Evolutionary conservation across 129 eudicot species (phyloP).

Genomic region (Saussurea involucrata): DNA sequence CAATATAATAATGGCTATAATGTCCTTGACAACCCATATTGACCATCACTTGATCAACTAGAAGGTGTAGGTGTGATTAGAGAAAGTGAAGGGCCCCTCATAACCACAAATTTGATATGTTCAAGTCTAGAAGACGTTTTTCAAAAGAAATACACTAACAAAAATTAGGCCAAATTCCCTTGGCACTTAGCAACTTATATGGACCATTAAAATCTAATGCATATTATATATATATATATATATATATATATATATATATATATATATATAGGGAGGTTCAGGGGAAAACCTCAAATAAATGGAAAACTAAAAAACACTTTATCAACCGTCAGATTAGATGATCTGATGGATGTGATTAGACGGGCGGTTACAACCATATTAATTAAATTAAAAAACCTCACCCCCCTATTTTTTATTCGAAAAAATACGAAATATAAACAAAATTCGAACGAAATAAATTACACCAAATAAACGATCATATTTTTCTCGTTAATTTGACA

Average conservation of each 20-base stretch:
- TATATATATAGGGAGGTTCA: no score
- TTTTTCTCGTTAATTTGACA: no score
- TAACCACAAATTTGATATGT: background rate
- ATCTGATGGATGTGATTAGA: no score
- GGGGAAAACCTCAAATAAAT: no score
- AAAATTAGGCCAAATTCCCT: conserved; percentile 25
- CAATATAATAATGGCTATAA: background rate
- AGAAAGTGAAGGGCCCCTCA: background rate
- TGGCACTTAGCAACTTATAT: background rate
- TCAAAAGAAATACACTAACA: background rate
- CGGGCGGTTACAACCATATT: no score
- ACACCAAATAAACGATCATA: no score
- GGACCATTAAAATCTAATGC: conserved; percentile 15
- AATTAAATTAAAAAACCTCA: no score
- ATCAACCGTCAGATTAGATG: no score
- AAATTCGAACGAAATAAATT: no score
- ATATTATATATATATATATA: background rate
- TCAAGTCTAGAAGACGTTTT: background rate
- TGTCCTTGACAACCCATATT: background rate
- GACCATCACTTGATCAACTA: background rate
- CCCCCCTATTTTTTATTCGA: no score
- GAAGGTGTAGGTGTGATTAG: background rate
- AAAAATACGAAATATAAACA: no score
- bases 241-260: background rate
- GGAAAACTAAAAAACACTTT: no score